Conservation (phyloP, 139 green algal genomes). For the Chlamydomonas asymmetrica region DNA sequence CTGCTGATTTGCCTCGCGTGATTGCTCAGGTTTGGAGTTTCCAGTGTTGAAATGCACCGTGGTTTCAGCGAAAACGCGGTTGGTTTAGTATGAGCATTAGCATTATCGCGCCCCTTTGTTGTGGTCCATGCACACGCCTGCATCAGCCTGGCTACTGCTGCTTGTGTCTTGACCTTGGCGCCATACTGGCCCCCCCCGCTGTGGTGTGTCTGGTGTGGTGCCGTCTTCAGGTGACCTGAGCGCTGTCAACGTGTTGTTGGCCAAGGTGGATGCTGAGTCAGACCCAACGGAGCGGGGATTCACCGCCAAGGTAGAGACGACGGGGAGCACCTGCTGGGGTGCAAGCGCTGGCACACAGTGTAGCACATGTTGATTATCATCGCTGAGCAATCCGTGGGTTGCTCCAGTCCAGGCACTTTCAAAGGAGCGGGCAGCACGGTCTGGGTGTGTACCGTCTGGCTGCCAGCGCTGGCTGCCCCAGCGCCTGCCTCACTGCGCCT, state of each 20-base stretch:
- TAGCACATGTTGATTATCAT: background rate
- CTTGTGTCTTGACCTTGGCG: background rate
- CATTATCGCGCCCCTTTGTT: too few species aligned
- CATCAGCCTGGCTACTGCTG: background rate
- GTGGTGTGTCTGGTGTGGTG: too few species aligned
- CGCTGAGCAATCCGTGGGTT: background rate
- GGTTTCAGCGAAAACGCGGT: too few species aligned
- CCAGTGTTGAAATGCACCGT: too few species aligned
- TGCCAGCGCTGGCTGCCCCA: too few species aligned
- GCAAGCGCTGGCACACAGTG: background rate
- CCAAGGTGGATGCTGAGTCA: background rate
- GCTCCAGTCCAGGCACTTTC: background rate
- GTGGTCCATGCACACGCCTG: background rate
- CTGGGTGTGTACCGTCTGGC: too few species aligned
- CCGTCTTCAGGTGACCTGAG: constrained; percentile 59
- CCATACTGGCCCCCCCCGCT: background rate
- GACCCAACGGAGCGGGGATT: constrained; percentile 38
- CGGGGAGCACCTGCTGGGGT: too few species aligned
- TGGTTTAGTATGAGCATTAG: too few species aligned
- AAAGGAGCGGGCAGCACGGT: too few species aligned
- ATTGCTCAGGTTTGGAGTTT: too few species aligned
- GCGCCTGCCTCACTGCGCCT: background rate
- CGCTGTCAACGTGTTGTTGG: constrained; percentile 49
- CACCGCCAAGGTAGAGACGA: constrained; percentile 39
- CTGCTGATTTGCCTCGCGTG: too few species aligned